Conservation (phyloP, 148 eudicot genomes). For the Vaccinium darrowii region DNA sequence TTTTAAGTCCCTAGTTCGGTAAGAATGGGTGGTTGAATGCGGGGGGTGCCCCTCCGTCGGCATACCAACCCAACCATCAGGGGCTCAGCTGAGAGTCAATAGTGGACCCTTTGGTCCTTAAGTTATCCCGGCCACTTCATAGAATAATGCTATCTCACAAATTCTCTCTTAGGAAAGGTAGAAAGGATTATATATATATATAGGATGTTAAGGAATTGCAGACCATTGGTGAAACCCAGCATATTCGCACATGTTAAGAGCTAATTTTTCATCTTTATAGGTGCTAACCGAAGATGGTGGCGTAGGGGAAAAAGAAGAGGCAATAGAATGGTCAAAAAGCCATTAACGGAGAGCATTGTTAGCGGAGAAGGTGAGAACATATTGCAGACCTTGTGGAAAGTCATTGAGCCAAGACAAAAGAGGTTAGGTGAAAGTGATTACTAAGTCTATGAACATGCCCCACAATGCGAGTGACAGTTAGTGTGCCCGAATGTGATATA, state of each 20-base stretch:
- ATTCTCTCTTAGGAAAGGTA: not conserved
- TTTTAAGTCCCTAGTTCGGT: too few species aligned
- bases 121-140: too few species aligned
- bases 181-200: not conserved
- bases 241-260: not conserved
- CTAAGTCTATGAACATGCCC: not conserved
- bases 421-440: not conserved
- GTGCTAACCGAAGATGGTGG: not conserved
- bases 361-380: not conserved
- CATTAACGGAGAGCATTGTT: not conserved
- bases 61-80: too few species aligned
- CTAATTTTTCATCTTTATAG: not conserved
- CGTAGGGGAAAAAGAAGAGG: not conserved
- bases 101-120: too few species aligned
- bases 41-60: not conserved
- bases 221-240: not conserved
- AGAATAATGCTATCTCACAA: too few species aligned
- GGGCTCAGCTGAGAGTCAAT: too few species aligned
- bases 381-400: not conserved
- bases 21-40: too few species aligned
- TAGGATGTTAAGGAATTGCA: not conserved
- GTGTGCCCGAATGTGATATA: not conserved
- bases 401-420: not conserved
- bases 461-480: not conserved
- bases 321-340: not conserved